A percentile compares a stretch with the other conserved stretches of the same genome.
These are phyloP conservation scores for Penicillium sp. DNA, from an alignment of 2,329 filamentous ascomycete species.

Conservation along the genomic window DNA sequence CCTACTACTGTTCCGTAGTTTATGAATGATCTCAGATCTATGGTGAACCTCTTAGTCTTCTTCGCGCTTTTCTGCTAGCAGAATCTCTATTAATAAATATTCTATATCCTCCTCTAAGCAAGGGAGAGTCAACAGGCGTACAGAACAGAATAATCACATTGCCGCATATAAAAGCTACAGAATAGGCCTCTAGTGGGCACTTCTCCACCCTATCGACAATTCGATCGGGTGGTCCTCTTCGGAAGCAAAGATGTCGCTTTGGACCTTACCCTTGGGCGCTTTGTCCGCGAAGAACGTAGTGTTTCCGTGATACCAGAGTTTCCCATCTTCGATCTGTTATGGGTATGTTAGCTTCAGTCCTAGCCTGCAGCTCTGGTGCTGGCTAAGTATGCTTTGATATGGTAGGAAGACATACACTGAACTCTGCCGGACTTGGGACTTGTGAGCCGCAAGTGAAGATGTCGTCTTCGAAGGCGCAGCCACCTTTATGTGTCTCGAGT, in stretches of 20 bases:
- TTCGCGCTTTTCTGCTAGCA: neutral
- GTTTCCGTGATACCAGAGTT: slow-evolving; percentile 39
- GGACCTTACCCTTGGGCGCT: slow-evolving; percentile 39
- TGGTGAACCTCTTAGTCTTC: neutral
- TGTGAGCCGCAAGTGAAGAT: slow-evolving; percentile 58
- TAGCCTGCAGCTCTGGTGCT: neutral
- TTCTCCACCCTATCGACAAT: slow-evolving; percentile 40
- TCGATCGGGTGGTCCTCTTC: slow-evolving; percentile 38
- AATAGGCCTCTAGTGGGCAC: slow-evolving; percentile 11
- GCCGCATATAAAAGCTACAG: neutral
- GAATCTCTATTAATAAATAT: neutral
- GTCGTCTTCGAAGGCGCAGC: slow-evolving; percentile 61
- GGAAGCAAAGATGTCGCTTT: slow-evolving; percentile 41
- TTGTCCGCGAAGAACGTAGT: slow-evolving; percentile 46
- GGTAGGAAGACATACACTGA: slow-evolving; percentile 33
- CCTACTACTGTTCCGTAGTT: neutral
- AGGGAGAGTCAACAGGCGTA: neutral
- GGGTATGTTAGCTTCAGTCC: neutral
- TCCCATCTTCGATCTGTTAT: slow-evolving; percentile 36
- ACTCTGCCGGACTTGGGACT: slow-evolving; percentile 33
- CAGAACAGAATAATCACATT: neutral
- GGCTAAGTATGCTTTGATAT: neutral
- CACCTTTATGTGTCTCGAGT: slow-evolving; percentile 62
- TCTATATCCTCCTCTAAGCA: neutral
- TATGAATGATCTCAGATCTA: slow-evolving; percentile 9